A percentile compares a stretch with the other conserved stretches of the same genome.
Evolutionary conservation across 768 basidiomycete genomes (phyloP).

Genomic region (Xerocomus brunneocitrinus): DNA sequence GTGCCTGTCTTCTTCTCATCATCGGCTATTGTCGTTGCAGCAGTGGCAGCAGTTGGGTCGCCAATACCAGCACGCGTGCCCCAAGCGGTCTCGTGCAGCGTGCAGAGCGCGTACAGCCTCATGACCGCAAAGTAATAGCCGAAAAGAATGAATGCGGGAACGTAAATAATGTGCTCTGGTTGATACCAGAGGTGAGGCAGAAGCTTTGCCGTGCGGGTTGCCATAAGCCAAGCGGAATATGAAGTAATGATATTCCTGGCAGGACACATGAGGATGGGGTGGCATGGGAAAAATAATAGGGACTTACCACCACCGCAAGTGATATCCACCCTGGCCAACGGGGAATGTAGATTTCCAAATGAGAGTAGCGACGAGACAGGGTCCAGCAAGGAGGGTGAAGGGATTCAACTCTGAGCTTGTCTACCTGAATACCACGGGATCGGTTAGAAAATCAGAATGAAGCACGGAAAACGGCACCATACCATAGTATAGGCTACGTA

Average conservation of each 20-base stretch:
- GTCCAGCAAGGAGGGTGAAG: slow-evolving; percentile 27
- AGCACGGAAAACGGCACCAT: not conserved
- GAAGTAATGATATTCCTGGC: slow-evolving; percentile 64
- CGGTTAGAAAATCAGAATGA: not conserved
- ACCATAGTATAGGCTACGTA: slow-evolving; percentile 38
- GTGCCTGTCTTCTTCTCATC: slow-evolving; percentile 4
- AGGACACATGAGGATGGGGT: not conserved
- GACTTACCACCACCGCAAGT: slow-evolving; percentile 53
- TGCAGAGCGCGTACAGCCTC: slow-evolving; percentile 89
- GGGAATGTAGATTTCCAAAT: slow-evolving; percentile 60
- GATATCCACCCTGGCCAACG: slow-evolving; percentile 62
- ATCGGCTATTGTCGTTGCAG: slow-evolving; percentile 39
- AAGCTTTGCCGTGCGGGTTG: slow-evolving; percentile 71
- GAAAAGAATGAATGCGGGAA: slow-evolving; percentile 84
- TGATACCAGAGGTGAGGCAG: slow-evolving; percentile 76
- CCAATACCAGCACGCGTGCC: slow-evolving; percentile 94
- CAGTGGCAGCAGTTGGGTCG: slow-evolving; percentile 72
- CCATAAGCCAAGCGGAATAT: slow-evolving; percentile 66
- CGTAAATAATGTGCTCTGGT: slow-evolving; percentile 72
- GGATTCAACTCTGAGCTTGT: slow-evolving; percentile 75
- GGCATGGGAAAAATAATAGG: not conserved
- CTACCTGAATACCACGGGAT: slow-evolving; percentile 45
- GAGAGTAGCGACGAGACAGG: slow-evolving; percentile 62
- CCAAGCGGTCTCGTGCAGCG: slow-evolving; percentile 94
- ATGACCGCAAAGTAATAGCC: slow-evolving; percentile 94